Evolutionary conservation across 768 basidiomycete genomes (phyloP).

Genomic region (Mycena haematopus): DNA sequence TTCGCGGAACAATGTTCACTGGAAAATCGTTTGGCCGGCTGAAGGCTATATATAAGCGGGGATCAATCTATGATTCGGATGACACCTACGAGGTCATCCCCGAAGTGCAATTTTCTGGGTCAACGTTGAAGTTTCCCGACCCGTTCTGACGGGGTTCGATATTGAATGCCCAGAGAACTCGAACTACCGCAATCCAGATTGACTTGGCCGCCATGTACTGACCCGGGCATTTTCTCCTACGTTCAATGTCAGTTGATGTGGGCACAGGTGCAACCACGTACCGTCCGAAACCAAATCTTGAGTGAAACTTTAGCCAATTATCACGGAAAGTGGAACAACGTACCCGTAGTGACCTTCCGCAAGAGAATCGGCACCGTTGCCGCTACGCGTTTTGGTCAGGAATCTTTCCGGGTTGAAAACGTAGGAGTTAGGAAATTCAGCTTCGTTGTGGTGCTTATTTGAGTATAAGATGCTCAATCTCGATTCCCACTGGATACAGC

Average conservation of each 20-base stretch:
- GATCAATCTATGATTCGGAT: too few species aligned
- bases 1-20: constrained; percentile 2
- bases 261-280: not conserved
- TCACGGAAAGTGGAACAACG: not conserved
- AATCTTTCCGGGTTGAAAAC: constrained; percentile 4
- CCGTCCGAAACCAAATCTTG: constrained; percentile 2
- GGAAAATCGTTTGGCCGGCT: constrained; percentile 1
- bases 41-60: not conserved
- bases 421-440: constrained; percentile 1
- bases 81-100: constrained; percentile 10
- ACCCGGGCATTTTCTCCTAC: constrained; percentile 7
- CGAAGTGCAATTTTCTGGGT: not conserved
- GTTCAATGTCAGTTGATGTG: not conserved
- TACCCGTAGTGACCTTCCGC: constrained; percentile 4
- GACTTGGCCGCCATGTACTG: constrained; percentile 10
- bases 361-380: not conserved
- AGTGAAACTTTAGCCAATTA: not conserved
- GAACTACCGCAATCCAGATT: constrained; percentile 6
- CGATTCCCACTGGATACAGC: too few species aligned
- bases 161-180: not conserved
- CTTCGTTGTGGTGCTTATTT: constrained; percentile 8
- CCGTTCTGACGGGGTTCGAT: not conserved
- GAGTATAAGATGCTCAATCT: not conserved
- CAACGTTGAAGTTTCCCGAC: not conserved
- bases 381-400: not conserved